Conservation (phyloP, 2,329 filamentous ascomycete species). For the Ophiostoma ips region DNA sequence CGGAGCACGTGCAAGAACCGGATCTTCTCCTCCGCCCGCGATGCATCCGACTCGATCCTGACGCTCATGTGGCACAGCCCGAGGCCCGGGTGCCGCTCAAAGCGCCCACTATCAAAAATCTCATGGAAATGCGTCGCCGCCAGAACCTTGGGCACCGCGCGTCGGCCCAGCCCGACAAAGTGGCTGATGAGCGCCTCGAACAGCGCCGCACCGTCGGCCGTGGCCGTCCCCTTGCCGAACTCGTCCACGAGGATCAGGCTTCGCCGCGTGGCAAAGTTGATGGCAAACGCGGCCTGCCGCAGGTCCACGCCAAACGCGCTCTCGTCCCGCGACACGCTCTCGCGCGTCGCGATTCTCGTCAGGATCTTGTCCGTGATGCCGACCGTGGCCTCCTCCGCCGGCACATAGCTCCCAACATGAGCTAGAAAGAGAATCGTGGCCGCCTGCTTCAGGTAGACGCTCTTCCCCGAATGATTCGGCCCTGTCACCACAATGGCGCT, state of each 20-base stretch:
- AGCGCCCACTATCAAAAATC: constrained; percentile 51
- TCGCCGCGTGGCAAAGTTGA: constrained; percentile 58
- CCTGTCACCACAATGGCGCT: constrained; percentile 75
- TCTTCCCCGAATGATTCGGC: constrained; percentile 94
- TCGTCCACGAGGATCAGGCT: constrained; percentile 88
- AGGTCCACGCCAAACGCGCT: constrained; percentile 64
- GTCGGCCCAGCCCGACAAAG: constrained; percentile 31
- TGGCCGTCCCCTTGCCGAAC: constrained; percentile 56
- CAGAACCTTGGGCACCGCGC: constrained; percentile 40
- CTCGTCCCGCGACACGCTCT: constrained; percentile 44
- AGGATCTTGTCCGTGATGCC: constrained; percentile 88
- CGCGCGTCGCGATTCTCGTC: constrained; percentile 66
- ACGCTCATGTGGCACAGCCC: constrained; percentile 61
- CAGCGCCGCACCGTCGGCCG: constrained; percentile 43
- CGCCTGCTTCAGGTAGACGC: constrained; percentile 85
- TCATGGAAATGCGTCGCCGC: constrained; percentile 55
- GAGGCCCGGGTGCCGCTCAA: constrained; percentile 37
- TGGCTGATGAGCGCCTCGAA: constrained; percentile 43
- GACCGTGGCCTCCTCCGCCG: constrained; percentile 60
- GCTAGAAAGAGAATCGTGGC: constrained; percentile 85
- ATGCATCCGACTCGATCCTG: constrained; percentile 37
- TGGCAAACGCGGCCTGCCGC: constrained; percentile 67
- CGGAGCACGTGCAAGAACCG: constrained; percentile 61
- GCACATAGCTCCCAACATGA: constrained; percentile 85
- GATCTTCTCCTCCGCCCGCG: constrained; percentile 45